Evolutionary conservation across 257 asterid species (phyloP).

Genomic region (Solanum habrochaites): DNA sequence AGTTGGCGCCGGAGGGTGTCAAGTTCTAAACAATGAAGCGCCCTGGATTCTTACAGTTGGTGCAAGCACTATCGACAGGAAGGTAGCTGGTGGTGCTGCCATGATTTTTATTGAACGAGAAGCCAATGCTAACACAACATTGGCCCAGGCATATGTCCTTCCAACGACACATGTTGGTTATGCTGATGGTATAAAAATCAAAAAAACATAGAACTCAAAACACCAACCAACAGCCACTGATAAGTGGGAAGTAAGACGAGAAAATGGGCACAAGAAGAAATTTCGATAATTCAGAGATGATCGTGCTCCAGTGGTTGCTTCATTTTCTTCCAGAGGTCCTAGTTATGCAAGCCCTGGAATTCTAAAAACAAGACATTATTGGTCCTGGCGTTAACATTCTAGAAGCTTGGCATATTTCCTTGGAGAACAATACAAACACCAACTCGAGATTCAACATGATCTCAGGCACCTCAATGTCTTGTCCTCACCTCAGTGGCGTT

Average conservation of each 20-base stretch:
- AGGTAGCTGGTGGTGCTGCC: slow-evolving; percentile 23
- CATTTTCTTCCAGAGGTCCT: not conserved
- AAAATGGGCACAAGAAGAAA: no score
- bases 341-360: not conserved
- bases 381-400: not conserved
- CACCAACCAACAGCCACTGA: not conserved
- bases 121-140: not conserved
- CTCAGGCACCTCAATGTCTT: not conserved
- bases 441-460: not conserved
- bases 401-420: not conserved
- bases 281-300: not conserved
- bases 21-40: no score
- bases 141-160: not conserved
- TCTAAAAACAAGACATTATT: not conserved
- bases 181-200: not conserved
- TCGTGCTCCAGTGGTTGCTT: not conserved
- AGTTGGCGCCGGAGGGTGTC: no score
- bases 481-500: not conserved
- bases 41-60: slow-evolving; percentile 42
- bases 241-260: no score
- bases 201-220: not conserved
- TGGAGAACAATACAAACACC: not conserved
- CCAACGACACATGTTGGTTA: not conserved
- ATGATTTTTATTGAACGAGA: slow-evolving; percentile 2
- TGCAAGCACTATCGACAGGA: slow-evolving; percentile 29